A percentile compares a stretch with the other conserved stretches of the same genome.
These are phyloP conservation scores for Lunularia cruciata DNA, from an alignment of 225 moss, liverwort and hornwort species.

Conservation along the genomic window DNA sequence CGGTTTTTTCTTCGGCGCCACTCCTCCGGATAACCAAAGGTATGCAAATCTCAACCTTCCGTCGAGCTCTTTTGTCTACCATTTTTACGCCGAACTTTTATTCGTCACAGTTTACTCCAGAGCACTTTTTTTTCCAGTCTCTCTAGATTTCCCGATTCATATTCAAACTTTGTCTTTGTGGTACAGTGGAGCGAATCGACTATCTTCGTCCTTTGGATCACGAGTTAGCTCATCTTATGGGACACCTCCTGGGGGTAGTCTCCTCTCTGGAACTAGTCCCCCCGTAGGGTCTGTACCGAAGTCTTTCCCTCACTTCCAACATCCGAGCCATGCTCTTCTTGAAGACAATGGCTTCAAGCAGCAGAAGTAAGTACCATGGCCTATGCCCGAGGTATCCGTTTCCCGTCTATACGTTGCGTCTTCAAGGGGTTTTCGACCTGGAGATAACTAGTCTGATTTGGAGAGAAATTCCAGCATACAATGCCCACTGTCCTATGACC, in stretches of 20 bases:
- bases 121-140: too few species aligned
- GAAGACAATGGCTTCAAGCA: conserved; percentile 99
- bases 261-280: conserved; percentile 75
- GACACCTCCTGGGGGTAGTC: conserved; percentile 68
- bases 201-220: conserved; percentile 85
- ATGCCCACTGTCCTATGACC: too few species aligned
- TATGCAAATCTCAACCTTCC: conserved; percentile 19
- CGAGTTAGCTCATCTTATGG: conserved; percentile 84
- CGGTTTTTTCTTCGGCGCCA: conserved; percentile 90
- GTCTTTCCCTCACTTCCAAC: conserved; percentile 97
- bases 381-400: neutral
- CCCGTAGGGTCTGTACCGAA: conserved; percentile 94
- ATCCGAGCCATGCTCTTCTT: conserved; percentile 96
- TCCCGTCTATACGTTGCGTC: too few species aligned
- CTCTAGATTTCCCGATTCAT: neutral
- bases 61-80: neutral
- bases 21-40: conserved; percentile 86
- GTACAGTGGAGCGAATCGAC: conserved; percentile 61
- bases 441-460: too few species aligned
- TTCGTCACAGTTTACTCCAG: too few species aligned
- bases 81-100: neutral
- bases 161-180: neutral
- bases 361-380: conserved; percentile 62
- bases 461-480: too few species aligned
- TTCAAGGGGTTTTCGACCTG: too few species aligned